Conservation (phyloP, 176 grass and related monocot species). For the Carex myosuroides region DNA sequence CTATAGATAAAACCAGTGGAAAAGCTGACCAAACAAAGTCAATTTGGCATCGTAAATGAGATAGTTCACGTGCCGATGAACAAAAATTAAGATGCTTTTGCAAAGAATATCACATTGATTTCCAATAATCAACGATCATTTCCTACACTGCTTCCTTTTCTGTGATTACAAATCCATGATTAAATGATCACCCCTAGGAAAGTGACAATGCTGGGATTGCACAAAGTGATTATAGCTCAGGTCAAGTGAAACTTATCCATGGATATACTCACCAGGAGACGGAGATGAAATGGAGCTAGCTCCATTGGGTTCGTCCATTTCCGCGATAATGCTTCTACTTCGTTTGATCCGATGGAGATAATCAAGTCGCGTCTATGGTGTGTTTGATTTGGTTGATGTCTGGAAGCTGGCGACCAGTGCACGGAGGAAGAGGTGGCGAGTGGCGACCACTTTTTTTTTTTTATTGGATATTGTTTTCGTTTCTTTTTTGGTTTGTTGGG, state of each 20-base stretch:
- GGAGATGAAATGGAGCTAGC: neutral
- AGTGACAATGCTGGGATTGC: neutral
- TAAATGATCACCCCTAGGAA: neutral
- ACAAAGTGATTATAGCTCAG: neutral
- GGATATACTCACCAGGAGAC: slow-evolving; percentile 1
- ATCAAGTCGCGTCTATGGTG: neutral
- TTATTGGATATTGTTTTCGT: neutral
- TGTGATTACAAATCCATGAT: neutral
- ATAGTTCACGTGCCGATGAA: neutral
- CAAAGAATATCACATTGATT: neutral
- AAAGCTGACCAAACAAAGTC: neutral
- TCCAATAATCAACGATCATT: neutral
- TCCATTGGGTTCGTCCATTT: neutral
- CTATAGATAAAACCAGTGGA: neutral
- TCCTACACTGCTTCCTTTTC: neutral
- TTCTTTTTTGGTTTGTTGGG: neutral
- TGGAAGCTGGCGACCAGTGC: neutral
- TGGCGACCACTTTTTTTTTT: neutral
- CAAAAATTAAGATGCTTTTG: neutral
- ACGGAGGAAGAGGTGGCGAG: neutral
- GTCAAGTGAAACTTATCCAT: neutral
- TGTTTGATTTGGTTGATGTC: neutral
- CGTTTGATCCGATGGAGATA: slow-evolving; percentile 10
- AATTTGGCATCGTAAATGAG: neutral
- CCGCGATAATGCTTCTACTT: neutral